Evolutionary conservation across 2,329 filamentous ascomycete genomes (phyloP).

Genomic region (Hysterium pulicare): DNA sequence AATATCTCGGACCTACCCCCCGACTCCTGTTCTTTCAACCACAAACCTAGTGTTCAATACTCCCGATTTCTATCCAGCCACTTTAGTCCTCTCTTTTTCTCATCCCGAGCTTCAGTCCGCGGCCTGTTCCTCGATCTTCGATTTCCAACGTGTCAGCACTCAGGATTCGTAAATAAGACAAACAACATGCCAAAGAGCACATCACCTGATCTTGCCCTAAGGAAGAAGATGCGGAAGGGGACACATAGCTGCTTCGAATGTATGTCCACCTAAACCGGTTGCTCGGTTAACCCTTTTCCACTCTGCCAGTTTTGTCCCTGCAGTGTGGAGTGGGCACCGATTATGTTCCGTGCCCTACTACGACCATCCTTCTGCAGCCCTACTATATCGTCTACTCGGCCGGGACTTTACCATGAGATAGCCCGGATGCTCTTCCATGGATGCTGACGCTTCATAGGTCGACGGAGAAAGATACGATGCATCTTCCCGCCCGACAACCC

Average conservation of each 20-base stretch:
- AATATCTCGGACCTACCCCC: too few species aligned
- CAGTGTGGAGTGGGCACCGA: neutral
- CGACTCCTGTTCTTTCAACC: too few species aligned
- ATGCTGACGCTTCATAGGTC: slow-evolving; percentile 36
- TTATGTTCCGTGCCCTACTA: neutral
- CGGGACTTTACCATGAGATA: too few species aligned
- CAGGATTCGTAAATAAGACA: too few species aligned
- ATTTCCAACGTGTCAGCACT: too few species aligned
- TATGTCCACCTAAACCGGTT: slow-evolving; percentile 24
- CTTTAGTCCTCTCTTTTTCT: too few species aligned
- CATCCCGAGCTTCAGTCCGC: too few species aligned
- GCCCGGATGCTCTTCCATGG: neutral
- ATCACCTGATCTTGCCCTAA: slow-evolving; percentile 22
- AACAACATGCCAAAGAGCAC: slow-evolving; percentile 36
- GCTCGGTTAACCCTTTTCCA: slow-evolving; percentile 5
- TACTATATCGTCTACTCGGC: too few species aligned
- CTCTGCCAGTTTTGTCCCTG: neutral
- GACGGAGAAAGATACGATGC: slow-evolving; percentile 50
- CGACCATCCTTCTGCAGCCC: neutral
- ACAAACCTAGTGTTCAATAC: too few species aligned
- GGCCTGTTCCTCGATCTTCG: too few species aligned
- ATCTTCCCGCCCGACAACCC: slow-evolving; percentile 40
- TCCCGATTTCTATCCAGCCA: too few species aligned
- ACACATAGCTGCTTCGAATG: slow-evolving; percentile 46
- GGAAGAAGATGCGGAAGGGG: slow-evolving; percentile 44